phyloP scores from a whole-genome alignment of 805 yeast species.

The Saccharomycopsis vini region DNA sequence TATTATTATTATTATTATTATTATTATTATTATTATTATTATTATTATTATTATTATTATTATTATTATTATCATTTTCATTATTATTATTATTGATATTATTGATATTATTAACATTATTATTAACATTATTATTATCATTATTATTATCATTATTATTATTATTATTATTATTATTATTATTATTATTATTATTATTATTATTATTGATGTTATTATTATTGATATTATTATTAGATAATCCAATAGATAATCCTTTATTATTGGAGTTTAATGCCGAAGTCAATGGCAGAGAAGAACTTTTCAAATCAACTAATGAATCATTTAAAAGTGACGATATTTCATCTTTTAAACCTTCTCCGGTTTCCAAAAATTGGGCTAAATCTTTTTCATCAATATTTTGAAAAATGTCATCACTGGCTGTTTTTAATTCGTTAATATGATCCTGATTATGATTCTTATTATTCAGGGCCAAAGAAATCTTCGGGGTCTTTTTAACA shows the following conservation, averaged over 20 bases:
- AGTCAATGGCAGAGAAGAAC: not conserved
- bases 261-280: not conserved
- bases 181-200: not conserved
- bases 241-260: not conserved
- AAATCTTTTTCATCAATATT: no score
- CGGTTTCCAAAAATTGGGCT: constrained; percentile 12
- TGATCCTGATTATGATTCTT: constrained; percentile 1
- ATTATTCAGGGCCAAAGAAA: not conserved
- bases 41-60: not conserved
- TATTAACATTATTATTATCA: no score
- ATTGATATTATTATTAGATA: not conserved
- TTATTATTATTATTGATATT: not conserved
- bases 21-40: not conserved
- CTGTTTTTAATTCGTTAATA: constrained; percentile 12
- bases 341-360: constrained; percentile 8
- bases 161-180: not conserved
- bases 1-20: not conserved
- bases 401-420: constrained; percentile 10
- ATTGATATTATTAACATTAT: not conserved
- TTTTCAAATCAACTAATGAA: constrained; percentile 7
- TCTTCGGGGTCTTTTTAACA: not conserved
- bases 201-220: not conserved
- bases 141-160: not conserved
- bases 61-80: not conserved
- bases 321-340: constrained; percentile 11